Base-by-base conservation (phyloP, 148 eudicot species). In the Heliosperma pusillum region DNA sequence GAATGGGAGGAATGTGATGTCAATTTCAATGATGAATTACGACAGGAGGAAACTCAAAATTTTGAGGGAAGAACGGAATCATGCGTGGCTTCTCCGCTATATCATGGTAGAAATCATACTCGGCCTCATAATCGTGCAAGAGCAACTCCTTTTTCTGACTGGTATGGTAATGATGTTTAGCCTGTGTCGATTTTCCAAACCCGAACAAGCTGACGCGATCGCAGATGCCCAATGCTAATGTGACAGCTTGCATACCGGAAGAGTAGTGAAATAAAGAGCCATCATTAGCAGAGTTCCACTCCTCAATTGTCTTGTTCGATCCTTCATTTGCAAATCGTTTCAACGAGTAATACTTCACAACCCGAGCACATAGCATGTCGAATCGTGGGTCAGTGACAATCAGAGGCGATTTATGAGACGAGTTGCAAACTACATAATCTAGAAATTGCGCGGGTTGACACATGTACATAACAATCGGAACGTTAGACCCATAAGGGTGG, bases 161-260 rank as follows among this genome's bases (percentile, higher is more conserved):
- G 1, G 95, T 91, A 79, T 93, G 97, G 77, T 93, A 93, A 78
- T 94, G 98, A 69, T 94, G 98, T 83, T 85, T 89, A 5, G 93
- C 89, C 0, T 65, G 55, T 19, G 62, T 75, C 16, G 88, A 86
- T 75, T 94, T 94, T 74, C 97, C 98, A 69, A 90, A 94, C 71
- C 98, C 98, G 63, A 87, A 88, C 19, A 94, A 47, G 62, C 93
- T 86, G 36, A 94, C 96, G 52, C 69, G 78, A 7, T 94, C 97
- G 80, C 98, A 94, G 58, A 90, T 74, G 42, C 97, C 98, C 66
- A 87, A 45, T 42, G 98, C 91, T 57, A 94, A 74, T 89, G 88
- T 82, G 58, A 94, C 88, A 10, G 98, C 98, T 76, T 94, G 98
- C 96, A 91, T 87, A 56, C 97, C 98, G 0, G 97, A 94, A 36